These are phyloP conservation scores for Tephrocybe sp. DNA, from an alignment of 768 basidiomycete species.

Conservation along the genomic window DNA sequence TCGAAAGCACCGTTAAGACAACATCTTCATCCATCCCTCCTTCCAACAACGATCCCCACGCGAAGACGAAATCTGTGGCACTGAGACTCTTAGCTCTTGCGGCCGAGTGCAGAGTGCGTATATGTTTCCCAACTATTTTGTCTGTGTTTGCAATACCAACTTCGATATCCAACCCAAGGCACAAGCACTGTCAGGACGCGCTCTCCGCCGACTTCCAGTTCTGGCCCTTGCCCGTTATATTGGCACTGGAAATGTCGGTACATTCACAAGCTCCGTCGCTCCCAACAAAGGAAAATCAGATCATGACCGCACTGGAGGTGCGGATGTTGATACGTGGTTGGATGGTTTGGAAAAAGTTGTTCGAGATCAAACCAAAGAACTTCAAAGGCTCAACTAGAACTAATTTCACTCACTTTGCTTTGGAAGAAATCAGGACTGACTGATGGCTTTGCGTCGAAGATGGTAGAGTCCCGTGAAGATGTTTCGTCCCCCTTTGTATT, in stretches of 20 bases:
- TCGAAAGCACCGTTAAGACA: slow-evolving; percentile 42
- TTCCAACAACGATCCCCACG: slow-evolving; percentile 32
- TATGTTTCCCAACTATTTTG: not conserved
- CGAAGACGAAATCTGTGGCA: slow-evolving; percentile 53
- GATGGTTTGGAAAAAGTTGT: slow-evolving; percentile 83
- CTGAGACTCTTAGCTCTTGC: slow-evolving; percentile 67
- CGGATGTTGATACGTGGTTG: slow-evolving; percentile 71
- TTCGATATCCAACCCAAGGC: slow-evolving; percentile 32
- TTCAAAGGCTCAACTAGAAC: slow-evolving; percentile 40
- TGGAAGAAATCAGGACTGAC: slow-evolving; percentile 10
- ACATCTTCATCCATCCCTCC: slow-evolving; percentile 10
- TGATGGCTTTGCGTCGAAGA: not conserved
- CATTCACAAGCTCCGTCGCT: slow-evolving; percentile 5
- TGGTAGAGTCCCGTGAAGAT: not conserved
- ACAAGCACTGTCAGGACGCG: slow-evolving; percentile 89
- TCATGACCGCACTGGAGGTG: slow-evolving; percentile 17
- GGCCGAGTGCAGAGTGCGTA: slow-evolving; percentile 71
- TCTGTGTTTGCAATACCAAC: slow-evolving; percentile 3
- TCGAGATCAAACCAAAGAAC: slow-evolving; percentile 49
- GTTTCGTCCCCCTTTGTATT: slow-evolving; percentile 9
- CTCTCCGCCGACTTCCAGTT: slow-evolving; percentile 90
- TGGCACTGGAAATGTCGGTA: slow-evolving; percentile 41
- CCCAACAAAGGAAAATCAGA: slow-evolving; percentile 1
- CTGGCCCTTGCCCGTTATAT: slow-evolving; percentile 87
- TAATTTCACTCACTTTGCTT: slow-evolving; percentile 8